Evolutionary conservation across 352 stramenopile species (phyloP), one percentile per base, ranked within the genome.

Genomic region (Phytophthora pisi): DNA sequence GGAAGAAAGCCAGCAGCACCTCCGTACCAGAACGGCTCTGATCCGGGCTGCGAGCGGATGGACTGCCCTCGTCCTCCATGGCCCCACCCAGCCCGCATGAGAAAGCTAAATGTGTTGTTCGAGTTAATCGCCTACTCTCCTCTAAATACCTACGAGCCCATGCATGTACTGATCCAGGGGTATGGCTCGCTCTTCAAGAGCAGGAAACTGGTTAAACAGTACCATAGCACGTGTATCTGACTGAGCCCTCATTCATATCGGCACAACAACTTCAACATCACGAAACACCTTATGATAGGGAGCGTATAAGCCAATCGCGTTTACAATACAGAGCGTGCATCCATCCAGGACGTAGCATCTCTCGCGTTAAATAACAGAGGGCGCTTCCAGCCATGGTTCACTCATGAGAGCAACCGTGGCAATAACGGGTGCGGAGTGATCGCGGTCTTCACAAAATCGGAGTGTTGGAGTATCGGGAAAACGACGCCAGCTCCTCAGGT

Each of bases 281-380:
- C 23, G 49, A 18, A 15, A 30, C 18, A 43, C 46, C 31, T n/a
- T 2, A 57, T 16, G 10, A 52, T 24, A 24, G n/a, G 28, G 38
- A 63, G 43, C 36, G 42, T 16, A 57, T 53, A 61, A 40, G 34
- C 13, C 38, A 58, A 51, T 67, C 34, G 26, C 64, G 66, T 65
- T 69, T 65, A 65, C 52, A 72, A 65, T 69, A 57, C 52, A n/a
- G 34, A 64, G 54, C 20, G 66, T 57, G 58, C 46, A 58, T 65
- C 47, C 28, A n/a, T 51, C 18, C n/a, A 57, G 30, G 30, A 56
- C 20, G 43, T 49, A 63, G 43, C 49, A 47, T 68, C 46, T 72
- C 70, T 55, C 61, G 61, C 47, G 46, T 74, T 75, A 75, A 75
- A 75, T 74, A 74, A 74, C 55, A 70, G 54, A 40, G 42, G 50